Evolutionary conservation across 2,329 filamentous ascomycete species (phyloP), one percentile per base, ranked within the genome.

Genomic region (Dactylella cylindrospora): DNA sequence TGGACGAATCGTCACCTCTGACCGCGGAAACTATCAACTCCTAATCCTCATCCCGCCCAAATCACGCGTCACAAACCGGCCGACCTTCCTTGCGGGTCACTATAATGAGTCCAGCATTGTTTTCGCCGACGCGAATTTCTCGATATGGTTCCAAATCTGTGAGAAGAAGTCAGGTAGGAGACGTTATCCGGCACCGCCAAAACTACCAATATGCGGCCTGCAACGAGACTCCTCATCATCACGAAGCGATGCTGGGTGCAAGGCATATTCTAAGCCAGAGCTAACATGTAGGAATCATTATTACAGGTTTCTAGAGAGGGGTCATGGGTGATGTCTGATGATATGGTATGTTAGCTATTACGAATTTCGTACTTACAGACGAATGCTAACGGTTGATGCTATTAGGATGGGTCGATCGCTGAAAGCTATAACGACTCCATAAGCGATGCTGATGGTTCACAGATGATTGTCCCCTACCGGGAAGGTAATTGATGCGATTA

Each of bases 251-350:
- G 29, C 10, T 31, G 36, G 23, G 28, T 28, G 17, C 31, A 13
- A 38, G 15, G n/a, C n/a, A n/a, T n/a, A n/a, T n/a, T n/a, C n/a
- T n/a, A n/a, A n/a, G n/a, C n/a, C n/a, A n/a, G 20, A 43, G 47
- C 49, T 60, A 32, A 60, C 35, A 19, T 19, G 22, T 15, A 19
- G 20, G 5, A 25, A 23, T 8, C 13, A 8, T 29, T 38, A 5
- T 38, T 47, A 49, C 59, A 57, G 31, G 55, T 50, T 29, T 64
- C 59, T 19, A 40, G 59, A 19, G 59, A 64, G 28, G 47, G 53
- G 39, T 64, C 59, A 22, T 15, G 53, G 23, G 15, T 64, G 7
- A 64, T 64, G 59, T 64, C 59, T 23, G 59, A 64, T 36, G 59
- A 64, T 20, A n/a, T n/a, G n/a, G n/a, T n/a, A n/a, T n/a, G n/a